These are phyloP conservation scores for Mucor circinelloides DNA, from an alignment of 371 early-diverging fungal genomes.

Conservation along the genomic window DNA sequence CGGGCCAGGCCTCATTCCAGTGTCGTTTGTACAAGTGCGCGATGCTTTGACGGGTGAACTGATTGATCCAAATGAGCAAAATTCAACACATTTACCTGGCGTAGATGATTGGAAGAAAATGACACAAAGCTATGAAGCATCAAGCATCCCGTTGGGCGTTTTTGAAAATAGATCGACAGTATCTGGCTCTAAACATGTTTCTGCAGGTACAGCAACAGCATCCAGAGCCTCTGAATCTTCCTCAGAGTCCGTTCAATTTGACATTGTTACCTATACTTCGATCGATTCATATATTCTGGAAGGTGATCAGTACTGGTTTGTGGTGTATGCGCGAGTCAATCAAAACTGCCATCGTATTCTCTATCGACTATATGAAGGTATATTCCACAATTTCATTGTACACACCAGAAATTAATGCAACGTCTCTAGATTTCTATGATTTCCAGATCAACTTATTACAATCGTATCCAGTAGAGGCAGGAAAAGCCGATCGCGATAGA, in stretches of 20 bases:
- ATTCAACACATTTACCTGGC: constrained; percentile 59
- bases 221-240: constrained; percentile 10
- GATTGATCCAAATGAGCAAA: constrained; percentile 56
- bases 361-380: constrained; percentile 66
- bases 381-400: background rate
- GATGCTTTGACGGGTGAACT: constrained; percentile 67
- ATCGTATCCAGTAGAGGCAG: constrained; percentile 70
- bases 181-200: background rate
- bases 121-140: constrained; percentile 50
- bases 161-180: constrained; percentile 12
- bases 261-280: constrained; percentile 47
- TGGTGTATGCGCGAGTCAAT: constrained; percentile 53
- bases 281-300: constrained; percentile 61
- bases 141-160: constrained; percentile 44
- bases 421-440: constrained; percentile 63
- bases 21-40: constrained; percentile 75
- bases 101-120: constrained; percentile 76
- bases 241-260: constrained; percentile 5
- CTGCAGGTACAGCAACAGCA: background rate
- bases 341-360: constrained; percentile 55
- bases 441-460: constrained; percentile 71
- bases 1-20: constrained; percentile 80
- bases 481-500: constrained; percentile 57
- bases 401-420: background rate
- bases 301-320: constrained; percentile 66